Evolutionary conservation across 495 filamentous ascomycete species (phyloP).

Genomic region (Chlorociboria aeruginascens): DNA sequence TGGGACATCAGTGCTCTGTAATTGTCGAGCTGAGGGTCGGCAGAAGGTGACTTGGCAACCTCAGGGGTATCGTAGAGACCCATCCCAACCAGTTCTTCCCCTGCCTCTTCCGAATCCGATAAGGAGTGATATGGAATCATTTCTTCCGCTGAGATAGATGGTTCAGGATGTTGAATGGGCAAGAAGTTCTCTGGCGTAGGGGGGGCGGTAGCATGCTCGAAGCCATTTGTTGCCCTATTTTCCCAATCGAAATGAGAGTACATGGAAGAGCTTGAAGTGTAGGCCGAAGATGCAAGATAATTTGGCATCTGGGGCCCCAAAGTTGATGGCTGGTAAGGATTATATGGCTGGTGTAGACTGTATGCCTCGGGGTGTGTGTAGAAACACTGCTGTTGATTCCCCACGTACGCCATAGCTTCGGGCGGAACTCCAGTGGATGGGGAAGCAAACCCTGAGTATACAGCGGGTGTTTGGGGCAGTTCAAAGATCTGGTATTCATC

Average conservation of each 20-base stretch:
- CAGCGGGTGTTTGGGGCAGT: constrained; percentile 7
- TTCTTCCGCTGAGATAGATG: constrained; percentile 29
- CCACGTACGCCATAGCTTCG: constrained; percentile 10
- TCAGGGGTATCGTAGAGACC: constrained; percentile 67
- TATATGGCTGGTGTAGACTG: background rate
- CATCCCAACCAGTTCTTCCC: constrained; percentile 71
- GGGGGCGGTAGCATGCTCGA: constrained; percentile 32
- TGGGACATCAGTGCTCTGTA: constrained; percentile 35
- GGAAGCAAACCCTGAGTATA: constrained; percentile 17
- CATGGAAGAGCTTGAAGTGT: constrained; percentile 16
- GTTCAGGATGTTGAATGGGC: constrained; percentile 31
- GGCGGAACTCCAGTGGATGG: constrained; percentile 16
- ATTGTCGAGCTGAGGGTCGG: constrained; percentile 27
- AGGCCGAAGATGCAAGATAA: background rate
- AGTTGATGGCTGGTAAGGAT: background rate
- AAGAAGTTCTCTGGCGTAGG: constrained; percentile 50
- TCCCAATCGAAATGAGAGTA: constrained; percentile 29
- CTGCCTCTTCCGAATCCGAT: constrained; percentile 32
- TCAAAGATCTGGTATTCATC: constrained; percentile 10
- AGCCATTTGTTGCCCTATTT: constrained; percentile 25
- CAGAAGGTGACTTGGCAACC: constrained; percentile 23
- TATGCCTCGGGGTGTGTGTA: background rate
- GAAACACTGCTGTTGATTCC: constrained; percentile 11
- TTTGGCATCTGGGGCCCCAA: background rate
- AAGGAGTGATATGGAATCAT: constrained; percentile 31